Conservation (phyloP, 2,329 filamentous ascomycete genomes). For the Aureobasidium sp. region DNA sequence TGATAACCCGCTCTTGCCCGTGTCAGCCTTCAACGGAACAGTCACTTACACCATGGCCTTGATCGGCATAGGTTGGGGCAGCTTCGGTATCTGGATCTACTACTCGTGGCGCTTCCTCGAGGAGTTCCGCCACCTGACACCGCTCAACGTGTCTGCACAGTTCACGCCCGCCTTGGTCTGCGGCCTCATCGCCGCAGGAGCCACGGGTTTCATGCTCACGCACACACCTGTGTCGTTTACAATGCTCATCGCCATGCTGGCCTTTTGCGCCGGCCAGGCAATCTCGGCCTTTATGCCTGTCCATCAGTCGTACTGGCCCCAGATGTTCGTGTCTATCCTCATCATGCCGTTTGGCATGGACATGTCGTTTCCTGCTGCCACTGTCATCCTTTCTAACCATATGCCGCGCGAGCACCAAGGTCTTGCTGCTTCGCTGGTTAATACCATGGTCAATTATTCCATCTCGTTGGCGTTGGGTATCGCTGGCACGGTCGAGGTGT, state of each 20-base stretch:
- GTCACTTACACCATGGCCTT: slow-evolving; percentile 26
- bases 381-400: slow-evolving; percentile 25
- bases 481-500: slow-evolving; percentile 21
- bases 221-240: slow-evolving; percentile 32
- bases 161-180: slow-evolving; percentile 29
- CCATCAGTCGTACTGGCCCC: slow-evolving; percentile 31
- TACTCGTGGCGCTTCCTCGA: slow-evolving; percentile 32
- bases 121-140: slow-evolving; percentile 26
- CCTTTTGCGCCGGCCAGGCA: slow-evolving; percentile 29
- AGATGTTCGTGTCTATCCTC: slow-evolving; percentile 31
- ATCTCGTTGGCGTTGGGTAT: slow-evolving; percentile 23
- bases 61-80: slow-evolving; percentile 70
- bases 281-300: slow-evolving; percentile 28
- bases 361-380: slow-evolving; percentile 25
- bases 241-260: slow-evolving; percentile 32
- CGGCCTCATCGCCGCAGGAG: slow-evolving; percentile 30
- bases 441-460: slow-evolving; percentile 25
- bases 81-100: slow-evolving; percentile 46
- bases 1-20: slow-evolving; percentile 25
- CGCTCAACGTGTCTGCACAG: slow-evolving; percentile 29
- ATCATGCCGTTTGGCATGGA: slow-evolving; percentile 33
- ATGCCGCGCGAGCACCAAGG: slow-evolving; percentile 26
- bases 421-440: slow-evolving; percentile 23
- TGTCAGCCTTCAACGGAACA: slow-evolving; percentile 26
- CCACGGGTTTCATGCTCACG: slow-evolving; percentile 33